Evolutionary conservation across 306 rosid species (phyloP).

Genomic region (Cicer yamashitae): DNA sequence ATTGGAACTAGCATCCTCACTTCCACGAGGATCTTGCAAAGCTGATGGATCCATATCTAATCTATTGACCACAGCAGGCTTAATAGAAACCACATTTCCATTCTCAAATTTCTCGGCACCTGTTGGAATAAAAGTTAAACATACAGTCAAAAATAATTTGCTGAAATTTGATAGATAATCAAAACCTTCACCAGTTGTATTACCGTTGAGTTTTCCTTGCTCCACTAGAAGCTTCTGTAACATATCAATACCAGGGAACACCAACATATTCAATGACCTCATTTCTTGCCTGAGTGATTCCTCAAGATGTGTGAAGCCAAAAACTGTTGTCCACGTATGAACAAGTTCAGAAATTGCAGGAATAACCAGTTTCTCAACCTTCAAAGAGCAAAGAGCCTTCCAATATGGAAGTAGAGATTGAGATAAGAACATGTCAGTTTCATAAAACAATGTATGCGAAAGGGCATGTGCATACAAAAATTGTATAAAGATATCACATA

Average conservation of each 20-base stretch:
- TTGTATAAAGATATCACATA: constrained; percentile 29
- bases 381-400: constrained; percentile 76
- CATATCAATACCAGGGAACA: constrained; percentile 98
- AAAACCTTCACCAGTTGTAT: constrained; percentile 52
- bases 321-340: constrained; percentile 81
- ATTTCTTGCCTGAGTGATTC: constrained; percentile 80
- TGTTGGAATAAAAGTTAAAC: constrained; percentile 44
- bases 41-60: constrained; percentile 55
- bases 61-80: constrained; percentile 43
- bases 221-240: constrained; percentile 74
- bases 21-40: constrained; percentile 52
- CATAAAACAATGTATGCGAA: constrained; percentile 36
- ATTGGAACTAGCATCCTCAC: constrained; percentile 53
- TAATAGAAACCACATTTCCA: constrained; percentile 43
- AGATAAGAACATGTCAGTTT: constrained; percentile 37
- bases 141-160: constrained; percentile 34
- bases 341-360: constrained; percentile 93
- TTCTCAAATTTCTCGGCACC: constrained; percentile 58
- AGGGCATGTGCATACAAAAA: constrained; percentile 19
- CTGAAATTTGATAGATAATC: constrained; percentile 27
- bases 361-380: constrained; percentile 89
- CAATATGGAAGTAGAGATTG: constrained; percentile 36
- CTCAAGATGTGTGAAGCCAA: constrained; percentile 81
- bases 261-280: constrained; percentile 84
- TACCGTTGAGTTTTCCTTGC: constrained; percentile 58